phyloP scores from a whole-genome alignment of 2,329 filamentous ascomycete species.

The Fusarium verrucosum region DNA sequence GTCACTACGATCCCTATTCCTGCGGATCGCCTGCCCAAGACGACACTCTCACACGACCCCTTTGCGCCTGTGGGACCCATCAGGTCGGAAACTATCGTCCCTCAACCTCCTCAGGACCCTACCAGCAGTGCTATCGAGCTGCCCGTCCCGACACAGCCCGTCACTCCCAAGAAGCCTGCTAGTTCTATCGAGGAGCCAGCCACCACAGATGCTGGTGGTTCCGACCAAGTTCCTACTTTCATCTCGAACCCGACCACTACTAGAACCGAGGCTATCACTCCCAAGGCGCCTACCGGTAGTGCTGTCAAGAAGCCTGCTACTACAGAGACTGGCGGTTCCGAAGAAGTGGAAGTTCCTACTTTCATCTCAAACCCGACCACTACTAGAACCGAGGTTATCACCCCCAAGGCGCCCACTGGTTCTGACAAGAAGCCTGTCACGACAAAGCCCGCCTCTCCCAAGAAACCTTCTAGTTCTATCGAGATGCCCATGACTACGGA shows the following conservation, averaged over 20 bases:
- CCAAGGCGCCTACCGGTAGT: no score
- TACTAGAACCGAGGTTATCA: no score
- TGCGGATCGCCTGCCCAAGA: constrained; percentile 42
- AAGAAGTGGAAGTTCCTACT: no score
- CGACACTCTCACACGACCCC: constrained; percentile 40
- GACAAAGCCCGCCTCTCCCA: neutral
- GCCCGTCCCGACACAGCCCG: neutral
- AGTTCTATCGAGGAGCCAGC: neutral
- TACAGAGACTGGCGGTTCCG: no score
- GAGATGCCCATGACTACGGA: neutral
- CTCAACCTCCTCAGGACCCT: neutral
- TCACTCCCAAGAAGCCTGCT: neutral
- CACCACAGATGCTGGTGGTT: neutral
- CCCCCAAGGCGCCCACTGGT: no score
- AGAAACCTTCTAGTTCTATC: neutral
- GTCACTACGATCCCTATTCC: constrained; percentile 47
- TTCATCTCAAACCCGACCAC: no score
- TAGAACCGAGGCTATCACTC: no score
- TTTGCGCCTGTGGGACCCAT: constrained; percentile 17
- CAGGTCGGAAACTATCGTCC: neutral
- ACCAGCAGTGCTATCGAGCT: neutral
- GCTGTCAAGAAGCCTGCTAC: no score
- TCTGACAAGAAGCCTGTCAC: no score
- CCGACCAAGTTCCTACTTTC: neutral
- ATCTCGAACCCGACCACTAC: neutral